Percentiles rank a stretch among this genome's conserved stretches.
phyloP scores from a whole-genome alignment of 305 asterid genomes.

The Plantago lanceolata region DNA sequence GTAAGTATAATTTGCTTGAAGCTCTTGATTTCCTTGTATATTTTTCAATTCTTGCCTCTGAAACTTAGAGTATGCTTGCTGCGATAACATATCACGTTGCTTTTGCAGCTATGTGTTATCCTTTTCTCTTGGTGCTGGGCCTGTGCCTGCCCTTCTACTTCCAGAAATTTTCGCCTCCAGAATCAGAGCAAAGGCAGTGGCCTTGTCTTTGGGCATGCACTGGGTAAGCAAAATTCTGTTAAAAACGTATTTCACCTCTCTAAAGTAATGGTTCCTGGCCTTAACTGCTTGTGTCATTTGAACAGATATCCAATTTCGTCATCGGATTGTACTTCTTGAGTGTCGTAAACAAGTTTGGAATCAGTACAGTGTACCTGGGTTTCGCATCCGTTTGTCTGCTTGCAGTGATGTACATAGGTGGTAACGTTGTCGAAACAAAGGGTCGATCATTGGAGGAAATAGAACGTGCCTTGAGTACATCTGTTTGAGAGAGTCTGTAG shows the following conservation, averaged over 20 bases:
- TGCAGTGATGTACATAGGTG: conserved; percentile 74
- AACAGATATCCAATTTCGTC: conserved; percentile 75
- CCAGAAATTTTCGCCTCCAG: conserved; percentile 91
- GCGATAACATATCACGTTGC: conserved; percentile 12
- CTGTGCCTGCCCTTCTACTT: conserved; percentile 96
- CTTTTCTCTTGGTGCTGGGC: conserved; percentile 98
- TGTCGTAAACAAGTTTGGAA: conserved; percentile 74
- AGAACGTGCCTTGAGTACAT: conserved; percentile 64
- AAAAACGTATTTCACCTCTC: not conserved
- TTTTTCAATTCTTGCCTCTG: conserved; percentile 7
- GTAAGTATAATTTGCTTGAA: conserved; percentile 48
- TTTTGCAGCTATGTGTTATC: conserved; percentile 69
- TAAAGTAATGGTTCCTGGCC: not conserved
- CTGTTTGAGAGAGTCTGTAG: conserved; percentile 37
- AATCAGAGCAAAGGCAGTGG: conserved; percentile 95
- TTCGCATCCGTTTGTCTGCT: conserved; percentile 68
- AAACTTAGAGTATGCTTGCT: not conserved
- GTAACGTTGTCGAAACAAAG: conserved; percentile 87
- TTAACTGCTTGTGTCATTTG: not conserved
- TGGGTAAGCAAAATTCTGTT: conserved; percentile 56
- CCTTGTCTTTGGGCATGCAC: conserved; percentile 80
- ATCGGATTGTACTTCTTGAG: conserved; percentile 91
- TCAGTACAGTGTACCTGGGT: conserved; percentile 85
- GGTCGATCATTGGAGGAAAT: conserved; percentile 92
- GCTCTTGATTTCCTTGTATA: conserved; percentile 7